Percentiles rank a stretch among this genome's conserved stretches.
Evolutionary conservation across 768 basidiomycete species (phyloP).

Genomic region (Trametes punicea): DNA sequence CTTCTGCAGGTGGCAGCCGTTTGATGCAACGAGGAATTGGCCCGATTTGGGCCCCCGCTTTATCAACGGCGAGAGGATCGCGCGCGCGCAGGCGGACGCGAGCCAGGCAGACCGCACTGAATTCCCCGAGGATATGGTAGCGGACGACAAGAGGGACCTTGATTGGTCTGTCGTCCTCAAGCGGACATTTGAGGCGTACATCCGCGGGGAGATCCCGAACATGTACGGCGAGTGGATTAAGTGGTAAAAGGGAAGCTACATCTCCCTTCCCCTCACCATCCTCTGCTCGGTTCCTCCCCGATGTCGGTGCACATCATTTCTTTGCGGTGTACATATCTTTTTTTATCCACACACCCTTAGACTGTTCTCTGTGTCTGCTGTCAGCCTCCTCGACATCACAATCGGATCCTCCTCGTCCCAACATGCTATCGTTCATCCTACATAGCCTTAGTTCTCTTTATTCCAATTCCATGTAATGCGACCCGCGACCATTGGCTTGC

Average conservation of each 20-base stretch:
- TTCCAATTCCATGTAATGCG: constrained; percentile 16
- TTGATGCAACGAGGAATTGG: constrained; percentile 91
- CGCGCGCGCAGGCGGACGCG: constrained; percentile 45
- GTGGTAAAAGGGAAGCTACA: constrained; percentile 32
- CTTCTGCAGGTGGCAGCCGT: constrained; percentile 84
- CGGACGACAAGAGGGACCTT: constrained; percentile 74
- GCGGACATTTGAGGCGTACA: constrained; percentile 89
- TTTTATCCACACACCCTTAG: constrained; percentile 7
- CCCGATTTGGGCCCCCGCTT: constrained; percentile 89
- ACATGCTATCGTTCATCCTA: constrained; percentile 13
- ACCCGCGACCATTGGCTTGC: not conserved
- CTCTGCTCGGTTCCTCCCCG: too few species aligned
- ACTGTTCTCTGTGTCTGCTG: constrained; percentile 1
- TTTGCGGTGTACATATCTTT: constrained; percentile 15
- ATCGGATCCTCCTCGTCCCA: not conserved
- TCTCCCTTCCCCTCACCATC: not conserved
- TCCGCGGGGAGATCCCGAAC: constrained; percentile 89
- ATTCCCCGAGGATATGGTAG: constrained; percentile 41
- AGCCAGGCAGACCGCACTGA: constrained; percentile 25
- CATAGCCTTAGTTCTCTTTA: not conserved
- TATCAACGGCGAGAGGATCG: constrained; percentile 65
- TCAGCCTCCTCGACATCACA: not conserved
- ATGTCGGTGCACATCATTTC: constrained; percentile 1
- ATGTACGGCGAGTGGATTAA: constrained; percentile 86
- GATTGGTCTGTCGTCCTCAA: constrained; percentile 95